Percentiles rank a stretch among this genome's conserved stretches.
These are phyloP conservation scores for Parathielavia appendiculata DNA, from an alignment of 495 filamentous ascomycete genomes.

Conservation along the genomic window DNA sequence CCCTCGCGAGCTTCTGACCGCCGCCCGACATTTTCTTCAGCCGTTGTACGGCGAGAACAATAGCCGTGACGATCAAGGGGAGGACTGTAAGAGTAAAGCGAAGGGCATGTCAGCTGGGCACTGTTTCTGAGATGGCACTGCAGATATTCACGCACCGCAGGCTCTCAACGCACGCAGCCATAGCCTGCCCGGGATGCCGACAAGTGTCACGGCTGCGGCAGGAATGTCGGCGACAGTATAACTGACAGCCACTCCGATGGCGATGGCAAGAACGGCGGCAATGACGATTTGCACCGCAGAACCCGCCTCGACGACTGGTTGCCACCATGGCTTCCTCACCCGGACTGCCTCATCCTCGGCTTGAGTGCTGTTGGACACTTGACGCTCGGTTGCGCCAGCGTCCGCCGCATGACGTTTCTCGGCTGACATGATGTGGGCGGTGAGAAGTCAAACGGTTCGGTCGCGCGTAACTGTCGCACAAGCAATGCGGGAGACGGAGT, in stretches of 20 bases:
- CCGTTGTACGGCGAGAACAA: conserved; percentile 29
- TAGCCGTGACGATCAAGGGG: conserved; percentile 31
- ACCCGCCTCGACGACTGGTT: conserved; percentile 3
- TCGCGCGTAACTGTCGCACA: too few relatives aligned
- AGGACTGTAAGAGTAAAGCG: conserved; percentile 18
- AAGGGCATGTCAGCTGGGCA: not conserved
- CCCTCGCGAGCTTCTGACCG: conserved; percentile 20
- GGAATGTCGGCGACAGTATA: conserved; percentile 25
- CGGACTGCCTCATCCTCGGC: too few relatives aligned
- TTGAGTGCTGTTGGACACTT: too few relatives aligned
- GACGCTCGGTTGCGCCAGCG: too few relatives aligned
- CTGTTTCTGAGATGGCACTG: not conserved
- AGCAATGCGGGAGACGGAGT: too few relatives aligned
- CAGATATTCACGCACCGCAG: conserved; percentile 20
- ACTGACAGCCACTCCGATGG: conserved; percentile 27
- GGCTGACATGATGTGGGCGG: too few relatives aligned
- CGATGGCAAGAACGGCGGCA: conserved; percentile 28
- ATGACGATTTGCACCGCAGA: conserved; percentile 28
- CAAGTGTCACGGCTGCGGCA: conserved; percentile 16
- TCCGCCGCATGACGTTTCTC: too few relatives aligned
- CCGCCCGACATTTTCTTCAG: conserved; percentile 25
- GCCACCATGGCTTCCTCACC: conserved; percentile 16
- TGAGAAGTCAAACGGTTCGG: too few relatives aligned
- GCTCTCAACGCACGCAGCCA: conserved; percentile 33
- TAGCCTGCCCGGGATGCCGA: conserved; percentile 28